Base-by-base conservation (phyloP, 192 early-diverging fungal species). In the Chytriomyces sp. region DNA sequence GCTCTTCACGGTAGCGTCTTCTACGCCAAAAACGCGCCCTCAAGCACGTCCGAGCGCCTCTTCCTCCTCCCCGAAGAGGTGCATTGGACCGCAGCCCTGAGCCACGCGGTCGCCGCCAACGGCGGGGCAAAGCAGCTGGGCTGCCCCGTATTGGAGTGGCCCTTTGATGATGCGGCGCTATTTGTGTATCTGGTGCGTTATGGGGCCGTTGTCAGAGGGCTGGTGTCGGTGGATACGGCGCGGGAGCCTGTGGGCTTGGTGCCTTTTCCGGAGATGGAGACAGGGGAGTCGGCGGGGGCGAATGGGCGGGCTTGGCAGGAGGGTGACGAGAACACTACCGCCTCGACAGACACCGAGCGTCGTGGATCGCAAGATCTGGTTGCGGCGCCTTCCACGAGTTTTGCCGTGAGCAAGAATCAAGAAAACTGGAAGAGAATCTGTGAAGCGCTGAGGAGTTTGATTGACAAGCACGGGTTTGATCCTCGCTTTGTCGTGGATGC, bases 151-250 rank as follows among this genome's bases (percentile, higher is more conserved):
- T 14, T 4, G 7, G 32, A 25, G 25, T 73, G 71, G 71, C 71
- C 71, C 6, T 62, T 62, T 32, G 71, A 73, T 31, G 71, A 73
- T 62, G 59, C 71, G 14, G 71, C 71, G 14, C 44, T 63, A 41
- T 73, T 73, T 38, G 19, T 33, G 2, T 73, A 32, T 38, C 28
- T 64, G 28, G n/a, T 73, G 7, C 49, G 54, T 19, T 63, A 73
- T 36, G 71, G 40, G 10, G n/a, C n/a, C 3, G 60, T 36, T 2
- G 59, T 54, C 1, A 44, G 54, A 19, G 36, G 25, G 0, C 37
- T 64, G 26, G 19, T 62, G 38, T 49, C 8, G 0, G 6, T 52
- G 0, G 65, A 68, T 68, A 39, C 32, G 30, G 17, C 65, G 1
- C 52, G 55, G 52, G 65, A 68, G 7, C n/a, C n/a, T n/a, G n/a